phyloP scores from a whole-genome alignment of 768 basidiomycete genomes.

The Suillus lakei region DNA sequence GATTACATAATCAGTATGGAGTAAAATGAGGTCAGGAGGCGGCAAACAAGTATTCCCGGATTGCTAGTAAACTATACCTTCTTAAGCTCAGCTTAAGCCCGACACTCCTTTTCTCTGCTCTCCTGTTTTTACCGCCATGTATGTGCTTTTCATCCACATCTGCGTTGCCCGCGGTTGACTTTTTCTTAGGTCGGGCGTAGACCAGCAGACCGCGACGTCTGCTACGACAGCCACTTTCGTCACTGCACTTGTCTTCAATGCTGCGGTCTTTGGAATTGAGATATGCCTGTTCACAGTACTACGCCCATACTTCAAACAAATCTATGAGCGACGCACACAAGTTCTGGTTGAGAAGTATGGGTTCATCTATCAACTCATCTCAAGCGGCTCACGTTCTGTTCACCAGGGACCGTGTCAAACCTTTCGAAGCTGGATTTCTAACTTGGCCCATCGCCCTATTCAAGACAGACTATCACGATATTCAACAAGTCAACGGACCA shows the following conservation, averaged over 20 bases:
- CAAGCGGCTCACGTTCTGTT: slow-evolving; percentile 6
- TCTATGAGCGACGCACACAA: slow-evolving; percentile 90
- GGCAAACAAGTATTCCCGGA: background rate
- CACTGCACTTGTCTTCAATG: slow-evolving; percentile 86
- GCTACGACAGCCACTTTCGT: slow-evolving; percentile 82
- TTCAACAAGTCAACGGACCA: slow-evolving; percentile 74
- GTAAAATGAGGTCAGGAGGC: background rate
- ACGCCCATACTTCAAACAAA: slow-evolving; percentile 81
- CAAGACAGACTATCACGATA: slow-evolving; percentile 62
- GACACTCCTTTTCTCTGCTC: slow-evolving; percentile 1
- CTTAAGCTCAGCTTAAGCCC: background rate
- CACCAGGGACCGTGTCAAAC: slow-evolving; percentile 58
- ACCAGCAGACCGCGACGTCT: slow-evolving; percentile 42
- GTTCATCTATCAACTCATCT: background rate
- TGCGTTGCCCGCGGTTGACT: background rate
- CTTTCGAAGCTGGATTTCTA: slow-evolving; percentile 55
- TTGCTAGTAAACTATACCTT: background rate
- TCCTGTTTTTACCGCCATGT: slow-evolving; percentile 11
- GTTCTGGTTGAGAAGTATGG: slow-evolving; percentile 50
- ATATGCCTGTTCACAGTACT: slow-evolving; percentile 81
- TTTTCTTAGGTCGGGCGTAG: slow-evolving; percentile 42
- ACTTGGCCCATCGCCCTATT: slow-evolving; percentile 72
- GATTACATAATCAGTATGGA: background rate
- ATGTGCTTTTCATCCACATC: slow-evolving; percentile 20
- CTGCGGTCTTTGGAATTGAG: slow-evolving; percentile 70